Evolutionary conservation across 768 basidiomycete genomes (phyloP), one percentile per base, ranked within the genome.

Genomic region (Podaxis mareebaensis): DNA sequence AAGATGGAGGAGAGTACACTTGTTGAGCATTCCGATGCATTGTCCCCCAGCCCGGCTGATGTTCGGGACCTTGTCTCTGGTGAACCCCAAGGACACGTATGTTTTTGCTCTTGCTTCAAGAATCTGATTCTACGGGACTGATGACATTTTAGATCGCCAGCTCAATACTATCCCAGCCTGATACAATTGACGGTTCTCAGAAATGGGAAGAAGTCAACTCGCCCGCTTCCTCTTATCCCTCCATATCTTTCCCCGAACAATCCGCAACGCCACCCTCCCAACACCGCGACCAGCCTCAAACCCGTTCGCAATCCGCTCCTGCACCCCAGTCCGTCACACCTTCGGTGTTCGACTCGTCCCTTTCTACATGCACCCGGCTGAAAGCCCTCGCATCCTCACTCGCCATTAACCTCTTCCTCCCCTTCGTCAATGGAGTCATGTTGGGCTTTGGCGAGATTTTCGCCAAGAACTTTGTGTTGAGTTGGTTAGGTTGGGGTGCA

Each of bases 401-500:
- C 66, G 90, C 90, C 28, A 91, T 96, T 72, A 96, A 96, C 72
- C 72, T 96, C 65, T 72, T 91, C 0, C 81, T 96, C 42, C 94
- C 94, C 0, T 96, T 96, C 74, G 83, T 96, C 8, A 96, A 96
- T 67, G 95, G 94, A 20, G 91, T 96, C 63, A 96, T 96, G 94
- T 85, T 95, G 56, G 94, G 94, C n/a, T 95, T 96, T 71, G 94
- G 94, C 44, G 95, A 96, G 75, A 91, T 96, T 55, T 94, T 95
- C 71, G 94, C 91, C 39, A 91, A 90, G 75, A 85, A 90, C 51
- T 81, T 91, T n/a, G 73, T 92, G 17, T 75, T 91, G 64, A 73
- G 71, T 22, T 83, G 81, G 79, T 74, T 84, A 67, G 83, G 83
- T 6, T 83, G 83, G 83, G 79, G 78, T 13, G 72, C 77, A 55